Conservation (phyloP, 2,329 filamentous ascomycete species). For the Hypomyces perniciosus region DNA sequence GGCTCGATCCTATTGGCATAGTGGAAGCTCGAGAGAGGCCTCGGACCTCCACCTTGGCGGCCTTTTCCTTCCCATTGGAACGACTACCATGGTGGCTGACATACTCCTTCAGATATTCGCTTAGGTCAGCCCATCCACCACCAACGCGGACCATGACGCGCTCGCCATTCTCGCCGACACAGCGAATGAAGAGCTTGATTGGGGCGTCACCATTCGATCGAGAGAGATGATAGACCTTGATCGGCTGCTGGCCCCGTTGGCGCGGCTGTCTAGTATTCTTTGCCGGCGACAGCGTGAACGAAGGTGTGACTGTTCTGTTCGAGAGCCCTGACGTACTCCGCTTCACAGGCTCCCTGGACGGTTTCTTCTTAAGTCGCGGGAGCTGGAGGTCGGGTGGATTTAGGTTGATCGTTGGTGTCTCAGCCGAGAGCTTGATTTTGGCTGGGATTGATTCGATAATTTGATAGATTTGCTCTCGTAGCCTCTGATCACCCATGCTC, state of each 20-base stretch:
- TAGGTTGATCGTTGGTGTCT: conserved; percentile 44
- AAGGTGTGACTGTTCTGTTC: conserved; percentile 56
- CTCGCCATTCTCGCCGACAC: conserved; percentile 83
- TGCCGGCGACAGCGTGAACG: conserved; percentile 64
- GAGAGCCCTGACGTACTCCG: conserved; percentile 48
- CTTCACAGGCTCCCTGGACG: conserved; percentile 37
- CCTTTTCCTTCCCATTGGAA: conserved; percentile 39
- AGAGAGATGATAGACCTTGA: conserved; percentile 88
- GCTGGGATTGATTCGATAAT: conserved; percentile 73
- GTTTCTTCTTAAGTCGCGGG: conserved; percentile 39
- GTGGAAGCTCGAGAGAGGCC: conserved; percentile 36
- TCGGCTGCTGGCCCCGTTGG: conserved; percentile 58
- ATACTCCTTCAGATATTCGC: conserved; percentile 91
- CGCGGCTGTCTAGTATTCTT: conserved; percentile 42
- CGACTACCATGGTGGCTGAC: conserved; percentile 84
- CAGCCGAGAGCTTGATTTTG: conserved; percentile 66
- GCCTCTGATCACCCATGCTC: conserved; percentile 54
- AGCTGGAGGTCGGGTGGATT: conserved; percentile 54
- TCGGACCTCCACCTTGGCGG: conserved; percentile 51
- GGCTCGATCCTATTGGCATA: conserved; percentile 34
- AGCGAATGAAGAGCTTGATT: conserved; percentile 89
- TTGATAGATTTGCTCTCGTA: conserved; percentile 74
- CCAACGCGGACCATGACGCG: conserved; percentile 97
- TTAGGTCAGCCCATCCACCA: conserved; percentile 95
- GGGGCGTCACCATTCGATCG: conserved; percentile 77